Evolutionary conservation across 2,329 filamentous ascomycete species (phyloP).

Genomic region (Cryphonectria parasitica): DNA sequence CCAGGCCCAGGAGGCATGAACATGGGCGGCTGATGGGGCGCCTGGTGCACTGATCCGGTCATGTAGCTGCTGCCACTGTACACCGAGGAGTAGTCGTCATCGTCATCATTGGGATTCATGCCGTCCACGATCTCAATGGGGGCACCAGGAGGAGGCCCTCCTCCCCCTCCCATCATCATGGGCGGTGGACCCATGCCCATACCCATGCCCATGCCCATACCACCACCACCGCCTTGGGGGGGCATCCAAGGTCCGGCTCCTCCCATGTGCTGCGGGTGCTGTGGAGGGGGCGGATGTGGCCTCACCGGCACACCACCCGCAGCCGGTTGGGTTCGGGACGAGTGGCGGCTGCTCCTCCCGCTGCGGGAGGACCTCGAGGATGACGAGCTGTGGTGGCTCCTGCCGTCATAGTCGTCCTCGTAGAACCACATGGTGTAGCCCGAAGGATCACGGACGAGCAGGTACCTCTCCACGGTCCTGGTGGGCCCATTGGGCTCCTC

Average conservation of each 20-base stretch:
- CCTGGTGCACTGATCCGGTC: not conserved
- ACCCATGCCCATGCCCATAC: not conserved
- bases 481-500: slow-evolving; percentile 27
- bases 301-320: slow-evolving; percentile 25
- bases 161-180: slow-evolving; percentile 9
- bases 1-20: not conserved
- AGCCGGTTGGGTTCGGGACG: slow-evolving; percentile 8
- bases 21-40: slow-evolving; percentile 4
- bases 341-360: slow-evolving; percentile 21
- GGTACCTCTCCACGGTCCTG: slow-evolving; percentile 19
- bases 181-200: slow-evolving; percentile 8
- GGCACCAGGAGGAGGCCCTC: slow-evolving; percentile 2
- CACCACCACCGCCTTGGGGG: not conserved
- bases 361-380: slow-evolving; percentile 23
- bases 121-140: slow-evolving; percentile 10
- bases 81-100: not conserved
- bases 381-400: slow-evolving; percentile 19
- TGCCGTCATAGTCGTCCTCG: slow-evolving; percentile 20
- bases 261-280: not conserved
- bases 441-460: slow-evolving; percentile 29
- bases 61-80: not conserved
- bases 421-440: slow-evolving; percentile 23
- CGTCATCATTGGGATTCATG: slow-evolving; percentile 9
- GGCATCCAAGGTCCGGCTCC: slow-evolving; percentile 11
- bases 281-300: slow-evolving; percentile 17